Percentiles rank a stretch among this genome's conserved stretches.
phyloP scores from a whole-genome alignment of 2,329 filamentous ascomycete species.

The Xylariaceae sp. region DNA sequence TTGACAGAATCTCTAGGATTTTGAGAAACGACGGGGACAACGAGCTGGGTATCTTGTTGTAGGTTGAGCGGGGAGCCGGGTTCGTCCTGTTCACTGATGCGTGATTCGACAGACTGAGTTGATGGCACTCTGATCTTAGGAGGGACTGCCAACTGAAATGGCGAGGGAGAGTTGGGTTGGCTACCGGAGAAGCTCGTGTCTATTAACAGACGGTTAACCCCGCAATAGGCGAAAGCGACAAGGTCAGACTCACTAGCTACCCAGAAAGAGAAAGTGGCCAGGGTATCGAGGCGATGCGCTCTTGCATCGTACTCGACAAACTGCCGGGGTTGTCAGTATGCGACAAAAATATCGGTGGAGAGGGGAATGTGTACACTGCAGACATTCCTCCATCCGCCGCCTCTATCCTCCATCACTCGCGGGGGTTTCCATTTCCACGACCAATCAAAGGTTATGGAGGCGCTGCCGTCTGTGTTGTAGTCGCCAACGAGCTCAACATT shows the following conservation, averaged over 20 bases:
- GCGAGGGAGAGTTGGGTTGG: constrained; percentile 64
- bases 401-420: constrained; percentile 72
- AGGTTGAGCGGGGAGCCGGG: constrained; percentile 49
- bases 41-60: constrained; percentile 34
- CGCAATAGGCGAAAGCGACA: constrained; percentile 8
- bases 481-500: constrained; percentile 96
- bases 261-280: constrained; percentile 94
- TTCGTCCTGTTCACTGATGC: constrained; percentile 69
- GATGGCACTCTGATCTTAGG: constrained; percentile 81
- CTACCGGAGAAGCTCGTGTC: constrained; percentile 44
- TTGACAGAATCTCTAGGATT: constrained; percentile 57
- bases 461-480: constrained; percentile 76
- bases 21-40: constrained; percentile 16
- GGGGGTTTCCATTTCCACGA: constrained; percentile 96
- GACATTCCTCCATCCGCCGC: constrained; percentile 90
- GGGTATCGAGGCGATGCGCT: constrained; percentile 79
- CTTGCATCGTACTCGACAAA: constrained; percentile 97
- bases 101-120: constrained; percentile 78
- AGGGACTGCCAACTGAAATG: constrained; percentile 68
- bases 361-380: constrained; percentile 62
- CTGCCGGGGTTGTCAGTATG: constrained; percentile 41
- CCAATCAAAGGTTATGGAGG: constrained; percentile 88
- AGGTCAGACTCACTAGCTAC: constrained; percentile 63
- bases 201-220: constrained; percentile 26
- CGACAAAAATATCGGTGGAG: neutral